Conservation (phyloP, 2,329 filamentous ascomycete species). For the Biscogniauxia marginata region DNA sequence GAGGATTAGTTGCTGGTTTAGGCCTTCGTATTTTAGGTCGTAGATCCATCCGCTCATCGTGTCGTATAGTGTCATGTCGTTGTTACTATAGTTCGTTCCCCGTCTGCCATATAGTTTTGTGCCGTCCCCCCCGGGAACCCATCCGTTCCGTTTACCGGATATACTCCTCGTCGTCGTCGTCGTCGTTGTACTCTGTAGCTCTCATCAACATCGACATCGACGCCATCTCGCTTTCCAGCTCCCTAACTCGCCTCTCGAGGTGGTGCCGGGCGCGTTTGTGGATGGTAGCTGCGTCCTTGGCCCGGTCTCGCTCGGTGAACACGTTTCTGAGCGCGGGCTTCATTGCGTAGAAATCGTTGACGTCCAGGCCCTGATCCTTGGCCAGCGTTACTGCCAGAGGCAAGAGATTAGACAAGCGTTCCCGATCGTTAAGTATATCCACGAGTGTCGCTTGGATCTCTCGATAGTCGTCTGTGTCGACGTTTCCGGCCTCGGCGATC, state of each 20-base stretch:
- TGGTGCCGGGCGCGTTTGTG: conserved; percentile 3
- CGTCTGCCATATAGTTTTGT: not conserved
- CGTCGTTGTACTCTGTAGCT: not conserved
- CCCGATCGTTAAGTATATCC: conserved; percentile 19
- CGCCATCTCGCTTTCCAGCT: conserved; percentile 3
- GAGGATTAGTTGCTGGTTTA: not conserved
- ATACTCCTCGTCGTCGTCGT: conserved; percentile 13
- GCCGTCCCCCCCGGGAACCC: not conserved
- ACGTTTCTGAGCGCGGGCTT: conserved; percentile 8
- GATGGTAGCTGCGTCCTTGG: conserved; percentile 7
- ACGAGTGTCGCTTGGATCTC: conserved; percentile 9
- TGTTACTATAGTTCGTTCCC: not conserved
- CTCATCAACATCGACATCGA: conserved; percentile 2
- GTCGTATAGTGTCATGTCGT: not conserved
- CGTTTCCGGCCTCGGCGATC: conserved; percentile 14
- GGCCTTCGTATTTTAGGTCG: not conserved
- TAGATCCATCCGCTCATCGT: not conserved
- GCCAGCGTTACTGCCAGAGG: conserved; percentile 22
- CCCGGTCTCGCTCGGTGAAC: conserved; percentile 15
- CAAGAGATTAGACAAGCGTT: conserved; percentile 11
- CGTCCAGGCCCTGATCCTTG: conserved; percentile 16
- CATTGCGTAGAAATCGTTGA: conserved; percentile 8
- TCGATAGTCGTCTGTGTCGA: conserved; percentile 8
- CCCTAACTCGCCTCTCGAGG: conserved; percentile 4
- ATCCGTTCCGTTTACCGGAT: conserved; percentile 5